phyloP scores from a whole-genome alignment of 345 rosid species.

The Mercurialis annua region DNA sequence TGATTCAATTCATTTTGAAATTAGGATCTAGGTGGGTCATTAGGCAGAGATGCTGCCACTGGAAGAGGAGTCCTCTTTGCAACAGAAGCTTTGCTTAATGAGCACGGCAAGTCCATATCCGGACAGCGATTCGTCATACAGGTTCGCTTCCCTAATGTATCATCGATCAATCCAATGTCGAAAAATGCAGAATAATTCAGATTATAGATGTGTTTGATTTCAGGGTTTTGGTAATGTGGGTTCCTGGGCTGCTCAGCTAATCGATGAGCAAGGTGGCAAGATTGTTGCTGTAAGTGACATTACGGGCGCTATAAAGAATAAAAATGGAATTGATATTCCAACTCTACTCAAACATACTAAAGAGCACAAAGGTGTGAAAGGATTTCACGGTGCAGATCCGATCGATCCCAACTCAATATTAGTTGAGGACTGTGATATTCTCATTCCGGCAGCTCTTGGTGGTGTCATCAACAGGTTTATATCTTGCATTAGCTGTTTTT shows the following conservation, averaged over 20 bases:
- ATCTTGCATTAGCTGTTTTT: not conserved
- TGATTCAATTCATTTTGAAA: not conserved
- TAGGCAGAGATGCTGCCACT: constrained; percentile 96
- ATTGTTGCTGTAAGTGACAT: constrained; percentile 82
- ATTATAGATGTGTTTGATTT: not conserved
- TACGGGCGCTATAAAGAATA: constrained; percentile 83
- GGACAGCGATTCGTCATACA: constrained; percentile 85
- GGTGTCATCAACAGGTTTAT: constrained; percentile 85
- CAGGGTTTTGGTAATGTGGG: constrained; percentile 99
- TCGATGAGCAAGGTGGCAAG: constrained; percentile 72
- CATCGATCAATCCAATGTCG: not conserved
- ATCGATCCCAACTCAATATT: constrained; percentile 58
- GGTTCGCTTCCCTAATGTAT: constrained; percentile 32
- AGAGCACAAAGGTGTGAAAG: constrained; percentile 67
- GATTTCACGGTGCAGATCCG: constrained; percentile 61
- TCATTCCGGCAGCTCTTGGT: constrained; percentile 90
- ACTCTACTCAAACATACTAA: constrained; percentile 56
- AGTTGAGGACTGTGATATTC: constrained; percentile 81
- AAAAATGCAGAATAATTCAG: not conserved
- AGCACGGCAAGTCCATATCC: constrained; percentile 63
- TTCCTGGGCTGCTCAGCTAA: constrained; percentile 90
- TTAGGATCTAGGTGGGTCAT: constrained; percentile 96
- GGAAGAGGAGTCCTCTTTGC: constrained; percentile 95
- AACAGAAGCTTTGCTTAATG: constrained; percentile 88
- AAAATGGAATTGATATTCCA: constrained; percentile 62